Percentiles rank a stretch among this genome's conserved stretches.
Evolutionary conservation across 2,329 filamentous ascomycete species (phyloP).

Genomic region (Diplodia sapinea): DNA sequence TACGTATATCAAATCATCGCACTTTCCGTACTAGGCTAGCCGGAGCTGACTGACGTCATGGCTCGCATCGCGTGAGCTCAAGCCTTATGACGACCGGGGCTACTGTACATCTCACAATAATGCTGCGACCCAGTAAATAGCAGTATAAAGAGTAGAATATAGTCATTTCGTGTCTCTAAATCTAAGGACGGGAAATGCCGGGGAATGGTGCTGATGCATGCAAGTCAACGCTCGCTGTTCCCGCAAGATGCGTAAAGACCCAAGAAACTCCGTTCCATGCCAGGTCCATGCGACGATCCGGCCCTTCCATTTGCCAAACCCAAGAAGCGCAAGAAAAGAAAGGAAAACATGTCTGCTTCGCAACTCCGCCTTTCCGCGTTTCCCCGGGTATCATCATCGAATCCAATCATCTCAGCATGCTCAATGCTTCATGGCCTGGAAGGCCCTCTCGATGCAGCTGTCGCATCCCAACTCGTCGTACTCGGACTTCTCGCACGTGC

Average conservation of each 20-base stretch:
- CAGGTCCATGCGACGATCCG: background rate
- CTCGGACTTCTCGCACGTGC: conserved; percentile 30
- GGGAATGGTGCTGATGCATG: background rate
- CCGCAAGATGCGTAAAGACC: background rate
- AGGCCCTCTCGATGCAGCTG: conserved; percentile 23
- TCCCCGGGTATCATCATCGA: conserved; percentile 6
- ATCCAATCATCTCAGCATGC: background rate
- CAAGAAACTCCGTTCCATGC: background rate
- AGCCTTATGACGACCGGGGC: no score
- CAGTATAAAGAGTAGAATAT: background rate
- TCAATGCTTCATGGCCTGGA: conserved; percentile 29
- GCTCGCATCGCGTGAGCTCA: background rate
- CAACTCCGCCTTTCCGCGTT: background rate
- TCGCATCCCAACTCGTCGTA: conserved; percentile 31
- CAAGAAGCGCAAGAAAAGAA: background rate
- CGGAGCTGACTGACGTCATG: background rate
- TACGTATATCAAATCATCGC: background rate
- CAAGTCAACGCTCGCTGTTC: background rate
- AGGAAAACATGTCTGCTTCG: background rate
- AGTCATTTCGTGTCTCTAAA: background rate
- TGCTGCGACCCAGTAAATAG: background rate
- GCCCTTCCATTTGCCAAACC: background rate
- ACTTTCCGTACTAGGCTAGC: background rate
- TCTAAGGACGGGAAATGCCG: background rate
- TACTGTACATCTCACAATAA: background rate